Conservation (phyloP, 768 basidiomycete species). For the Suillus clintonianus region DNA sequence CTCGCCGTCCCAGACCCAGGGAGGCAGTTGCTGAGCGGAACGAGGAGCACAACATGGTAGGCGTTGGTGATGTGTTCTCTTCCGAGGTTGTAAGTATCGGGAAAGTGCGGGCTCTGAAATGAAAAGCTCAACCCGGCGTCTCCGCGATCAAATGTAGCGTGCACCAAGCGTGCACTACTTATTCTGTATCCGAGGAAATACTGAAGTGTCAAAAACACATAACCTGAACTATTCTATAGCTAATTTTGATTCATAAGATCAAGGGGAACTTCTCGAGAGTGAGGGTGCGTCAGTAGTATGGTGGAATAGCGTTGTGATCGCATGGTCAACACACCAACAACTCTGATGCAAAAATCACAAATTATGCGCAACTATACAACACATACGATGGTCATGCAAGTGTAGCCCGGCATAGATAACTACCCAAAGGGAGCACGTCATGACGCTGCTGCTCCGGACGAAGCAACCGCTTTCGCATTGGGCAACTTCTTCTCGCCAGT, state of each 20-base stretch:
- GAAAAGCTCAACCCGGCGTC: slow-evolving; percentile 5
- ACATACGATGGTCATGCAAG: neutral
- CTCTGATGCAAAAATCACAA: neutral
- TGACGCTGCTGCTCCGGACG: slow-evolving; percentile 18
- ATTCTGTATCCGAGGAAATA: neutral
- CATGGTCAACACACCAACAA: neutral
- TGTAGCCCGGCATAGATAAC: neutral
- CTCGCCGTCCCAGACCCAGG: slow-evolving; percentile 62
- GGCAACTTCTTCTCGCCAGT: slow-evolving; percentile 93
- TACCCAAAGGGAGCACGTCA: neutral
- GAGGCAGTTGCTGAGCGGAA: slow-evolving; percentile 50
- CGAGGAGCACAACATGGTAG: slow-evolving; percentile 59
- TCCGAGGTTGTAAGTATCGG: neutral
- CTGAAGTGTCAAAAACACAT: neutral
- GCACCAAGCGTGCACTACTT: too few relatives aligned
- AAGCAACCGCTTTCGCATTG: slow-evolving; percentile 68
- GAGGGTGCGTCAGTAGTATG: neutral
- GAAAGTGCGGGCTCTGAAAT: slow-evolving; percentile 4
- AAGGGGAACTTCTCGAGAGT: neutral
- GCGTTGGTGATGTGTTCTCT: neutral
- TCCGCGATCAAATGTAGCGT: neutral
- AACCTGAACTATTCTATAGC: neutral
- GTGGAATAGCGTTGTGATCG: too few relatives aligned
- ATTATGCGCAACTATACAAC: neutral
- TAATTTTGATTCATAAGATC: neutral